Base-by-base conservation (phyloP, 805 yeast species). In the Dipodascopsis tothii region DNA sequence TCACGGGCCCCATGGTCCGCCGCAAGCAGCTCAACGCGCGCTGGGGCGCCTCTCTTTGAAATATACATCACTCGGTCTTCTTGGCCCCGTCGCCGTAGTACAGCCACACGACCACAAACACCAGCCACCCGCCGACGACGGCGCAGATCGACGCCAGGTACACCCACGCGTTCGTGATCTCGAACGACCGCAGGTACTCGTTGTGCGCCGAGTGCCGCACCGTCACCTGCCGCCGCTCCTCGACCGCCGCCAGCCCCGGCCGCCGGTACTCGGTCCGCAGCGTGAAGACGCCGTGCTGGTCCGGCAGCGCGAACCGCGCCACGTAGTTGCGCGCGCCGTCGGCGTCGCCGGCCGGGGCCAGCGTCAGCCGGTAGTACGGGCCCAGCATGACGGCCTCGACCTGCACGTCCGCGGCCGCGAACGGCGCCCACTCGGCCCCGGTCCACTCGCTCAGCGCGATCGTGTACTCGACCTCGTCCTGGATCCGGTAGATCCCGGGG, bases 211-310 rank as follows among this genome's bases (percentile, higher is more conserved):
- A 73, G 64, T 92, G 97, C 63, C 97, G 79, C 37, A 92, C 80
- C 2, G 97, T 79, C 42, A 86, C 85, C 17, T 82, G 78, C 43
- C 73, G 72, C 49, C 74, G 72, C 56, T 81, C 84, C 21, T 70
- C 70, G 41, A 90, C 61, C 63, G 71, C 87, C 20, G 84, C 71
- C 56, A 72, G 71, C 4, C 97, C 97, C 11, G 75, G 69, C 60
- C 95, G 78, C 61, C 75, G 75, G 69, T 88, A 88, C 56, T 83
- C 81, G 37, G 83, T 71, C 49, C 73, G 72, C 62, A 84, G 87
- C 2, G 96, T 84, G 68, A 87, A 92, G 75, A 92, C 83, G 45
- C 99, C 99, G 64, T 92, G 95, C 59, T 87, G 96, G 63, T 90
- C 96, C 19, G 99, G 99, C 32, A 86, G 65, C 37, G 72, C 73